Evolutionary conservation across 805 yeast genomes (phyloP).

Genomic region (Pichia manshurica): DNA sequence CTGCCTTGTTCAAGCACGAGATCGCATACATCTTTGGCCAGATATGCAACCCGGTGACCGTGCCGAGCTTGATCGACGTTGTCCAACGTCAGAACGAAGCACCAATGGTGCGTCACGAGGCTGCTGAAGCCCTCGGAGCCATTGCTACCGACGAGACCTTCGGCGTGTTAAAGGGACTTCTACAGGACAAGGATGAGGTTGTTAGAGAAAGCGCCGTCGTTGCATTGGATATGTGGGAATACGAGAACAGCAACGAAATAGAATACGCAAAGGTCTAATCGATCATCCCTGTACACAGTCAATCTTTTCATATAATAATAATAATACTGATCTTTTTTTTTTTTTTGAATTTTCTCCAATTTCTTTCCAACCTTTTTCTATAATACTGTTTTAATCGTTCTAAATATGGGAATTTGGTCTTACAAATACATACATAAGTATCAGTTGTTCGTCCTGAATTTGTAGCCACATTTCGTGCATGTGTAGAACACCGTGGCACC

Average conservation of each 20-base stretch:
- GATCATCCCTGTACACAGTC: too few relatives aligned
- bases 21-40: constrained; percentile 98
- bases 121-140: constrained; percentile 97
- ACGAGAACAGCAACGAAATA: constrained; percentile 77
- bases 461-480: constrained; percentile 87
- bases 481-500: constrained; percentile 99
- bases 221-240: constrained; percentile 97
- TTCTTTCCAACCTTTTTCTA: too few relatives aligned
- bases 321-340: background rate
- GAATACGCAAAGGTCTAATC: constrained; percentile 53
- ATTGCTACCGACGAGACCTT: constrained; percentile 94
- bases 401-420: background rate
- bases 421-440: background rate
- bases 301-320: too few relatives aligned
- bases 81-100: constrained; percentile 76
- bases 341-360: background rate
- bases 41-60: constrained; percentile 86
- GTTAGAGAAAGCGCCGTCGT: constrained; percentile 97
- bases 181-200: constrained; percentile 77
- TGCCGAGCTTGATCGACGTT: constrained; percentile 80
- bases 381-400: background rate
- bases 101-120: constrained; percentile 99
- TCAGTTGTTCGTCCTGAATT: constrained; percentile 87
- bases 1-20: constrained; percentile 95
- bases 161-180: constrained; percentile 75